These are phyloP conservation scores for Vaccinium corymbosum DNA, from an alignment of 148 eudicot genomes.

Conservation along the genomic window DNA sequence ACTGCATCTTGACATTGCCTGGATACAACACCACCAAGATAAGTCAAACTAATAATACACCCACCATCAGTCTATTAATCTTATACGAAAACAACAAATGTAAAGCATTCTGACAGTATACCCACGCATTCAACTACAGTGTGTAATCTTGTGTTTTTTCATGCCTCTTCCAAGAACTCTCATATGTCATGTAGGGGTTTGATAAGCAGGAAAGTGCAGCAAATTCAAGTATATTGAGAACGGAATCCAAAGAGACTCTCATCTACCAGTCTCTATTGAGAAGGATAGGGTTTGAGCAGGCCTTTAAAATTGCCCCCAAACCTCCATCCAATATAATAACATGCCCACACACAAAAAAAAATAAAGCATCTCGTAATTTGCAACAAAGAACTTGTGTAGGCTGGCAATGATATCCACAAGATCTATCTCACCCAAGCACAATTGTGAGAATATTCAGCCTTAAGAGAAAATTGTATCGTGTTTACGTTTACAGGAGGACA, in stretches of 20 bases:
- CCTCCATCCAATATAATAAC: neutral
- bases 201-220: neutral
- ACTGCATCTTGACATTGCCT: conserved; percentile 89
- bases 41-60: conserved; percentile 10
- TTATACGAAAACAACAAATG: neutral
- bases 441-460: neutral
- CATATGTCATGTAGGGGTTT: neutral
- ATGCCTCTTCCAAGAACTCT: neutral
- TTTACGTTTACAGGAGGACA: neutral
- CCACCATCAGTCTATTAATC: neutral
- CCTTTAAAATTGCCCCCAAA: neutral
- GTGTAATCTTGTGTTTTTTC: neutral
- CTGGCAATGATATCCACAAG: neutral
- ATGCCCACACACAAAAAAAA: neutral
- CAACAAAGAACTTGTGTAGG: neutral
- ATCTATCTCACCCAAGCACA: neutral
- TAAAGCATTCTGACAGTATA: neutral
- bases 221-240: neutral
- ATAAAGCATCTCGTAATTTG: neutral
- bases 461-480: conserved; percentile 1
- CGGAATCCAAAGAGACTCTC: neutral
- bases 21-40: conserved; percentile 12
- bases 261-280: neutral
- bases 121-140: neutral
- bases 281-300: neutral